These are phyloP conservation scores for Epichloe bromicola DNA, from an alignment of 2,329 filamentous ascomycete genomes.

Conservation along the genomic window DNA sequence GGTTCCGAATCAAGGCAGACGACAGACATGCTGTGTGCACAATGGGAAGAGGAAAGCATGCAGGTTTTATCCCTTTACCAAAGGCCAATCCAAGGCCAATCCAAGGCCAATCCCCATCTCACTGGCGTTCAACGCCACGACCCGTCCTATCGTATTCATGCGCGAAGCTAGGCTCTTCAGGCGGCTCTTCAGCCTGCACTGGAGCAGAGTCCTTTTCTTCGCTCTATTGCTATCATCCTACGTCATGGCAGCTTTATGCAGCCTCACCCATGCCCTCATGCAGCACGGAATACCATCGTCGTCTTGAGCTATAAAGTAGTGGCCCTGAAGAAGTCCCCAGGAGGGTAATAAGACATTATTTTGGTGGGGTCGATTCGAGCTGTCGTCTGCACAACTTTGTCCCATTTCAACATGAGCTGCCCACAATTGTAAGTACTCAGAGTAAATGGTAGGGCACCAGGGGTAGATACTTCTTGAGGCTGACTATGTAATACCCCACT, in stretches of 20 bases:
- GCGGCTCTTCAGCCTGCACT: no score
- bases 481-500: neutral
- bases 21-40: neutral
- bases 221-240: no score
- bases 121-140: neutral
- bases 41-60: neutral
- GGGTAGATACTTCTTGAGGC: neutral
- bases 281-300: neutral
- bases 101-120: neutral
- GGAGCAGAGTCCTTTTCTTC: no score
- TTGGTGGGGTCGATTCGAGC: neutral
- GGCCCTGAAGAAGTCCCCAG: neutral
- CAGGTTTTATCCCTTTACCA: neutral
- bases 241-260: neutral
- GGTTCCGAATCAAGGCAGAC: neutral
- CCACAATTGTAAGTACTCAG: no score
- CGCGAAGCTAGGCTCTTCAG: no score
- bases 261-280: neutral
- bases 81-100: neutral
- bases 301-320: neutral
- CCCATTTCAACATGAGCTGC: neutral
- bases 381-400: neutral
- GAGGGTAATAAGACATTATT: constrained; percentile 3
- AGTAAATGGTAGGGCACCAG: no score
- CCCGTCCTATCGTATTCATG: neutral